Base-by-base conservation (phyloP, 306 rosid species). In the Sicyos edulis region DNA sequence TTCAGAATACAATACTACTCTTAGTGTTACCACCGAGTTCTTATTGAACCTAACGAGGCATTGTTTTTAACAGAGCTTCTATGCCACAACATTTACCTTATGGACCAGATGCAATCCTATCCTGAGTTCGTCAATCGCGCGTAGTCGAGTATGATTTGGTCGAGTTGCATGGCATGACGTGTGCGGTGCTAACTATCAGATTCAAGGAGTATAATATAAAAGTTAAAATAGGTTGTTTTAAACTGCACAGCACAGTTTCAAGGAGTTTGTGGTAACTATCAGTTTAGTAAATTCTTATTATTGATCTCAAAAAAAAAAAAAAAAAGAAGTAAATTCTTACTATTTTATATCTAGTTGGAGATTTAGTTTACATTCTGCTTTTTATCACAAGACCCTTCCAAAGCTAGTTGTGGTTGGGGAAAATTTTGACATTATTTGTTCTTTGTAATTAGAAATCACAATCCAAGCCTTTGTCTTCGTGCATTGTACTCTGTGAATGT, bases 51-150 rank as follows among this genome's bases (percentile, higher is more conserved):
- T 29, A 11, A 59, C 0, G 10, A 13, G 19, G 47, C 13, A 21
- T 70, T 59, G 13, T 22, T 82, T 51, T 49, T 56, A 29, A 42
- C 85, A 89, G 96, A 80, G 85, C 82, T 79, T 83, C 81, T 70
- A 77, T 80, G 51, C 83, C 85, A 68, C 80, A 83, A 9, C 79
- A 69, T 6, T 80, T 92, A 71, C 72, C 60, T 63, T 80, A 63
- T 40, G 88, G 92, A 56, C 62, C 86, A 17, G 74, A 24, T 59
- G 87, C 92, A 40, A 81, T 88, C 75, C 73, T 87, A 40, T 71
- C 87, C 62, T 78, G 77, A 81, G 63, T 55, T 64, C 72, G 66
- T 52, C 26, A 22, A 40, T 0, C 29, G 17, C 9, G 3, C 60
- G 20, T 6, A 13, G 0, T 9, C 50, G 49, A 63, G 51, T n/a